Evolutionary conservation across 352 stramenopile genomes (phyloP).

Genomic region (Phytopythium kandeliae): DNA sequence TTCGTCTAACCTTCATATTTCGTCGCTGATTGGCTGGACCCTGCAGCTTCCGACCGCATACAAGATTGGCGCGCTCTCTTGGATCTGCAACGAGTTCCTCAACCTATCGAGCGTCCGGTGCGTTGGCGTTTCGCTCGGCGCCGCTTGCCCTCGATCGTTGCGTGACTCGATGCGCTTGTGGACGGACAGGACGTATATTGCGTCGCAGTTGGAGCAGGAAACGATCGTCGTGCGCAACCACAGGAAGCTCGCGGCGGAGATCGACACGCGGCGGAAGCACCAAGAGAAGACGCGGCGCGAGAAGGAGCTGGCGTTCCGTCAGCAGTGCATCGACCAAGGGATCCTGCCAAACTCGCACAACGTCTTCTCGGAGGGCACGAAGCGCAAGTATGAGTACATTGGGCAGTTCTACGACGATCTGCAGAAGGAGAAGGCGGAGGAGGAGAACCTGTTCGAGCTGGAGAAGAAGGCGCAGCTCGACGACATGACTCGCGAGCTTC

Average conservation of each 20-base stretch:
- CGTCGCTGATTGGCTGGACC: neutral
- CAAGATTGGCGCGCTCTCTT: slow-evolving; percentile 59
- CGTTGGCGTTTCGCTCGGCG: neutral
- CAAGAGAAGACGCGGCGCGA: slow-evolving; percentile 43
- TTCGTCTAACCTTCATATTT: neutral
- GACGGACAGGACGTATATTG: slow-evolving; percentile 33
- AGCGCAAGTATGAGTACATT: slow-evolving; percentile 56
- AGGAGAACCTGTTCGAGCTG: slow-evolving; percentile 43
- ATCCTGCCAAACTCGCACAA: slow-evolving; percentile 68
- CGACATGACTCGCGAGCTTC: slow-evolving; percentile 31
- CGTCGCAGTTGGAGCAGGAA: slow-evolving; percentile 56
- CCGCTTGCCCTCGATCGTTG: neutral
- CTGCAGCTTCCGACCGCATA: slow-evolving; percentile 42
- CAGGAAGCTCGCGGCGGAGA: slow-evolving; percentile 42
- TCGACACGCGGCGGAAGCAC: slow-evolving; percentile 47
- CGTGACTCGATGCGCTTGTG: neutral
- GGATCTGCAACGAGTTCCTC: slow-evolving; percentile 63
- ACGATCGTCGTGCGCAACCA: slow-evolving; percentile 43
- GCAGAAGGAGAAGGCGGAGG: slow-evolving; percentile 36
- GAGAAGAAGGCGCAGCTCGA: slow-evolving; percentile 42
- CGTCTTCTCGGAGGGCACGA: slow-evolving; percentile 56
- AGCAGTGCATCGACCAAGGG: slow-evolving; percentile 48
- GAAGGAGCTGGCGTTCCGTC: slow-evolving; percentile 52
- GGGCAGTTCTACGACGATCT: slow-evolving; percentile 61
- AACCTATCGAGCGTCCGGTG: slow-evolving; percentile 47